These are phyloP conservation scores for Plectosphaerella sp. DNA, from an alignment of 2,329 filamentous ascomycete species.

Conservation along the genomic window DNA sequence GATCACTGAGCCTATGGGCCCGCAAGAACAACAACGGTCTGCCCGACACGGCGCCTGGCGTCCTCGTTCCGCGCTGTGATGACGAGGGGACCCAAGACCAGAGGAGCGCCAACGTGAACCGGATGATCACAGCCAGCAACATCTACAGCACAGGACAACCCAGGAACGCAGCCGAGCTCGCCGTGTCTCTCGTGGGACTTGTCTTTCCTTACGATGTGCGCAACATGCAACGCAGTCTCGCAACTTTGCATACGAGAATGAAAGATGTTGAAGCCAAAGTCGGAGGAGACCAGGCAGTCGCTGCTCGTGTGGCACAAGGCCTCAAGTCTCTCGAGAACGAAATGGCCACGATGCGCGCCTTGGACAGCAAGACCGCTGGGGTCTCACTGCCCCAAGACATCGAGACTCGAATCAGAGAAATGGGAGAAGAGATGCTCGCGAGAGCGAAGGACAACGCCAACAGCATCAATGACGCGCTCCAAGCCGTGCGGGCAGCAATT, in stretches of 20 bases:
- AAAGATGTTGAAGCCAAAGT: background rate
- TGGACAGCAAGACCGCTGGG: background rate
- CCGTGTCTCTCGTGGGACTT: background rate
- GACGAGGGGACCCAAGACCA: background rate
- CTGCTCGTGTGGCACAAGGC: background rate
- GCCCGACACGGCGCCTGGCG: background rate
- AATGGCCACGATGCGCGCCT: background rate
- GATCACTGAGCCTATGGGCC: background rate
- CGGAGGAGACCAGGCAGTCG: background rate
- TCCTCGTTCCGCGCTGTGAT: background rate
- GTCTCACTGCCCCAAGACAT: background rate
- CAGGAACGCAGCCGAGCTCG: slow-evolving; percentile 1
- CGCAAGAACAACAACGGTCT: background rate
- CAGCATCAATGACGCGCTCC: background rate
- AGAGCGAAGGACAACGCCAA: background rate
- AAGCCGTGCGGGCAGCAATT: background rate
- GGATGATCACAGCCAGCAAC: background rate
- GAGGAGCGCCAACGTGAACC: background rate
- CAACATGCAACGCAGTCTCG: background rate
- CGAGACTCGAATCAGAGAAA: background rate
- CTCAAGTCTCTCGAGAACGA: background rate
- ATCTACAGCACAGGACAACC: background rate
- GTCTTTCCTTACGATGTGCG: slow-evolving; percentile 2
- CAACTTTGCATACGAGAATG: background rate
- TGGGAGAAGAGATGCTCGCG: background rate